Evolutionary conservation across 2,329 filamentous ascomycete species (phyloP), one percentile per base, ranked within the genome.

Genomic region (Colletotrichum shisoi): DNA sequence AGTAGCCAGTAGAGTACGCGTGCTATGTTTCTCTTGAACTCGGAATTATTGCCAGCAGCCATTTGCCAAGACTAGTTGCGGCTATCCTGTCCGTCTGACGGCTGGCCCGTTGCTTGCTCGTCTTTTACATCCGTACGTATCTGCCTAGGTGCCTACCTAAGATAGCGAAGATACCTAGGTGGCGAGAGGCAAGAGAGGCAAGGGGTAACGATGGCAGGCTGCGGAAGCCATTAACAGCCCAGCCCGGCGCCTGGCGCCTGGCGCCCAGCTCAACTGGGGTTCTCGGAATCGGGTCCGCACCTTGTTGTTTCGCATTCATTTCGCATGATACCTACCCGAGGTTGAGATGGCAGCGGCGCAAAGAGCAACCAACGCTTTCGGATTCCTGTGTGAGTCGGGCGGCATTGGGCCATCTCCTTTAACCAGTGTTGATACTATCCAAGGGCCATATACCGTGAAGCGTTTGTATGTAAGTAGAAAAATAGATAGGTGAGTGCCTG

Each of bases 31-130:
- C 17, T 37, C 56, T 64, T 67, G 42, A 51, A 34, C 31, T 34
- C 49, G 49, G 54, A 64, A 64, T 63, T 31, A 64, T 62, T 42
- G 40, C 57, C 42, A 40, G 39, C 13, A 27, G 15, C 49, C n/a
- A 31, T 19, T n/a, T 45, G 42, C 63, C 40, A 42, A 44, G 39
- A 62, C 57, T 42, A 46, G 15, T 19, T 19, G 31, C 27, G n/a
- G 21, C 19, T 46, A 13, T 21, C 19, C 45, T 39, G 44, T 49
- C 51, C 21, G 21, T 49, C 52, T 56, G 62, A 56, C 45, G 24
- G 24, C 42, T 24, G 34, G 42, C 31, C 42, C 39, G 27, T 44
- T 34, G 19, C 34, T 45, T 42, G 37, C 44, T 39, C 53, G 53
- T 19, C 12, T n/a, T 42, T 19, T 31, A 7, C 17, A 19, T 31